Evolutionary conservation across 2,329 filamentous ascomycete genomes (phyloP).

Genomic region (Phialophora expanda): DNA sequence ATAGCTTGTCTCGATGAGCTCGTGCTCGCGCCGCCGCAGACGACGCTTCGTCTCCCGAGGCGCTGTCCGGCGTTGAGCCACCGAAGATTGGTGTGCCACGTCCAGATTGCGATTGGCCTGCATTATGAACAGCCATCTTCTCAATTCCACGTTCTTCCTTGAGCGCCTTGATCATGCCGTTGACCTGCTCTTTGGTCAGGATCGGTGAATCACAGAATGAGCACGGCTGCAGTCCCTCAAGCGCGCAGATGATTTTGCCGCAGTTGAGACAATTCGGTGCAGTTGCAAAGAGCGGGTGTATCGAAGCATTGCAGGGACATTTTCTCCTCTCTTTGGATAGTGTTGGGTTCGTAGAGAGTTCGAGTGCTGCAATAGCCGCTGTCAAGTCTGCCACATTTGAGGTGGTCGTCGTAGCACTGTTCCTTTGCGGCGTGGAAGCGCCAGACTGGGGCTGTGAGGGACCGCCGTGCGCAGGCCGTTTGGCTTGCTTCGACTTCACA

Average conservation of each 20-base stretch:
- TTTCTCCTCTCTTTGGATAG: conserved; percentile 65
- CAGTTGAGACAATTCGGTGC: conserved; percentile 92
- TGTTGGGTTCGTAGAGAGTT: conserved; percentile 87
- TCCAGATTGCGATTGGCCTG: conserved; percentile 56
- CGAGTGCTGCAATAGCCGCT: conserved; percentile 83
- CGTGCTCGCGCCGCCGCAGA: conserved; percentile 49
- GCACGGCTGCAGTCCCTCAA: conserved; percentile 91
- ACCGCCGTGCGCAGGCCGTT: conserved; percentile 57
- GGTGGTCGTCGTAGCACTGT: conserved; percentile 45
- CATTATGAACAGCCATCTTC: conserved; percentile 81
- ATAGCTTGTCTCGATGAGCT: conserved; percentile 78
- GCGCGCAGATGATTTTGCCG: conserved; percentile 93
- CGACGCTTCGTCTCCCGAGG: conserved; percentile 41
- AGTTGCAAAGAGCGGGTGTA: conserved; percentile 86
- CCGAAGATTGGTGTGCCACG: conserved; percentile 43
- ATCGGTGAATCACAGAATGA: conserved; percentile 84
- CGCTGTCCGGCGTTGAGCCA: conserved; percentile 42
- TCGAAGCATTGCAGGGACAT: conserved; percentile 86
- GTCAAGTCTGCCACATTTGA: conserved; percentile 63
- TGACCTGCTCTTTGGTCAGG: conserved; percentile 73
- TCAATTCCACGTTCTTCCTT: conserved; percentile 85
- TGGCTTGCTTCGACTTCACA: conserved; percentile 63
- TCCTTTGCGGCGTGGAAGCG: conserved; percentile 71
- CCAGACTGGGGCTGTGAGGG: conserved; percentile 60
- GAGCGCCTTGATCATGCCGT: conserved; percentile 82